Evolutionary conservation across 192 early-diverging fungal genomes (phyloP).

Genomic region (Tieghemiomyces parasiticus): DNA sequence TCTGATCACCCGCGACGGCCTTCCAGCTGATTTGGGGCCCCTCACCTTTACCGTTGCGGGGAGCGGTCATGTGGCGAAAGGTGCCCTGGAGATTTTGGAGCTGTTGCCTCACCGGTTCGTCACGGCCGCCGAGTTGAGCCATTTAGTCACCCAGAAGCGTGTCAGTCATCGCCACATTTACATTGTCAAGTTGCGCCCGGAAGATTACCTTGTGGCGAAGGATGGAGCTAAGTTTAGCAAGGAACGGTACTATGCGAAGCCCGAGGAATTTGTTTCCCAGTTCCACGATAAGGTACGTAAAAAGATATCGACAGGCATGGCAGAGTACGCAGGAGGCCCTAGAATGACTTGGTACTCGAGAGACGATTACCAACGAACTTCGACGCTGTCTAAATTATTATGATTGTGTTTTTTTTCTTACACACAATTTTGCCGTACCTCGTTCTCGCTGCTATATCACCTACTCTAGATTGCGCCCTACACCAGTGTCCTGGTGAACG

Average conservation of each 20-base stretch:
- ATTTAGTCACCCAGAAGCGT: slow-evolving; percentile 38
- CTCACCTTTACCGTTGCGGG: slow-evolving; percentile 87
- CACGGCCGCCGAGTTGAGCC: slow-evolving; percentile 44
- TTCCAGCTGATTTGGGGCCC: slow-evolving; percentile 77
- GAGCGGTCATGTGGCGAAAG: slow-evolving; percentile 78
- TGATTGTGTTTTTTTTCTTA: too few relatives aligned
- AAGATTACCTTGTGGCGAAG: slow-evolving; percentile 74
- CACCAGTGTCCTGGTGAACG: slow-evolving; percentile 75
- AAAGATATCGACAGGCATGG: not conserved
- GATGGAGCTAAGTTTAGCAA: slow-evolving; percentile 40
- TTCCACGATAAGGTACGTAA: slow-evolving; percentile 55
- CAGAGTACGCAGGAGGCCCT: not conserved
- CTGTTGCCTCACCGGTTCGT: slow-evolving; percentile 85
- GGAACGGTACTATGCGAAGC: slow-evolving; percentile 60
- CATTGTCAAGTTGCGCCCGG: slow-evolving; percentile 54
- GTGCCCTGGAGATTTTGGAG: slow-evolving; percentile 83
- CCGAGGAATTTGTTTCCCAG: slow-evolving; percentile 56
- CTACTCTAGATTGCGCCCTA: slow-evolving; percentile 82
- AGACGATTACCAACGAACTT: too few relatives aligned
- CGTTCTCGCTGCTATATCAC: too few relatives aligned
- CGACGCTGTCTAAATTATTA: too few relatives aligned
- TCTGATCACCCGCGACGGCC: slow-evolving; percentile 72
- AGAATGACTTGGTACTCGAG: too few relatives aligned
- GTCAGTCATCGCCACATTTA: slow-evolving; percentile 52
- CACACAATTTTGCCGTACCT: too few relatives aligned